Percentiles rank a stretch among this genome's conserved stretches.
Evolutionary conservation across 1,284 basidiomycete genomes (phyloP).

Genomic region (Exobasidium cylindrosporum): DNA sequence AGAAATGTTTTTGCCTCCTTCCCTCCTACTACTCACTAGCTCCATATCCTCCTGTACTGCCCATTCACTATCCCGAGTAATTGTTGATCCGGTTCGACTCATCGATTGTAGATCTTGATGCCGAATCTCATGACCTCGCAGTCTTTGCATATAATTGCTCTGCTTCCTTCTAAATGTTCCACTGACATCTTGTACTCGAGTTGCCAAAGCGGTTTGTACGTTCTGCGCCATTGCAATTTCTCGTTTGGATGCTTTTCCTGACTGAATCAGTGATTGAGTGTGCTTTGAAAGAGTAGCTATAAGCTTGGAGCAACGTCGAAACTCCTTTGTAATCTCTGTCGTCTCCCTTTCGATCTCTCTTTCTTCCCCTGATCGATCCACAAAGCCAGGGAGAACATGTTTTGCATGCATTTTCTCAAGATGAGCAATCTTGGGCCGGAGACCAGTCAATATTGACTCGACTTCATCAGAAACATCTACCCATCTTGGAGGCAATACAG

Average conservation of each 20-base stretch:
- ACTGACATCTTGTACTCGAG: constrained; percentile 87
- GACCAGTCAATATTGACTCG: constrained; percentile 29
- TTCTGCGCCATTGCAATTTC: constrained; percentile 70
- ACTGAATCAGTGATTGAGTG: constrained; percentile 60
- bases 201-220: constrained; percentile 92
- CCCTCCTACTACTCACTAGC: constrained; percentile 25
- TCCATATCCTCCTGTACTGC: constrained; percentile 50
- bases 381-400: constrained; percentile 90
- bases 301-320: constrained; percentile 36
- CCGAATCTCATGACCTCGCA: constrained; percentile 61
- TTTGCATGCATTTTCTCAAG: constrained; percentile 92
- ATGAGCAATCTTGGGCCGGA: constrained; percentile 58
- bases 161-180: constrained; percentile 96
- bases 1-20: constrained; percentile 5
- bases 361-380: constrained; percentile 89
- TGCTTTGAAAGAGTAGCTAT: constrained; percentile 36
- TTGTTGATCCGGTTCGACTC: constrained; percentile 6
- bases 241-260: constrained; percentile 52
- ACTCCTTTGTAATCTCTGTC: constrained; percentile 70
- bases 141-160: constrained; percentile 88
- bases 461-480: constrained; percentile 47
- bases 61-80: constrained; percentile 29
- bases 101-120: constrained; percentile 31
- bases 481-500: constrained; percentile 51
- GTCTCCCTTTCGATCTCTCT: constrained; percentile 85